These are phyloP conservation scores for Leishmania arabica DNA, from an alignment of 208 protist genomes.

Conservation along the genomic window DNA sequence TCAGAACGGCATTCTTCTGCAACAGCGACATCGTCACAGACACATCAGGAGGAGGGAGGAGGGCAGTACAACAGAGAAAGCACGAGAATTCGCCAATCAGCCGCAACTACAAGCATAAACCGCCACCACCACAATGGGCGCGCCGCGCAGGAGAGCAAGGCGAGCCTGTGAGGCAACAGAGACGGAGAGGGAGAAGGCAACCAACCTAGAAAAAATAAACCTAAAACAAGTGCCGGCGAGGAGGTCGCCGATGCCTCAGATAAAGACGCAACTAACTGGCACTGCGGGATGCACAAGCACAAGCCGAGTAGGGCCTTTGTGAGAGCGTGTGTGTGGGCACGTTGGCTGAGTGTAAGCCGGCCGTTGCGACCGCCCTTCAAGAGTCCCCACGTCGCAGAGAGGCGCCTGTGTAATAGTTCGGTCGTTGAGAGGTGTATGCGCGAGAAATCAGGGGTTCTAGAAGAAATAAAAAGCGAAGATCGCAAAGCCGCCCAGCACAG, in stretches of 20 bases:
- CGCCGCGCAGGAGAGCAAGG: not conserved
- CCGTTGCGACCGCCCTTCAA: not conserved
- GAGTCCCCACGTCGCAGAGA: not conserved
- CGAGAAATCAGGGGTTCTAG: not conserved
- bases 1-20: conserved; percentile 46
- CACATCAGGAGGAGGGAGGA: not conserved
- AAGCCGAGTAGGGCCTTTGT: not conserved
- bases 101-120: not conserved
- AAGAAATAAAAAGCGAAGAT: not conserved
- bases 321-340: not conserved
- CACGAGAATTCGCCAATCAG: not conserved
- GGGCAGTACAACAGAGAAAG: not conserved
- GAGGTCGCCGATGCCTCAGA: not conserved
- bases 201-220: not conserved
- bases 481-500: not conserved
- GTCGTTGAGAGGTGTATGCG: not conserved
- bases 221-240: not conserved
- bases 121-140: not conserved
- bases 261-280: not conserved
- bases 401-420: not conserved
- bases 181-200: not conserved
- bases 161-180: not conserved
- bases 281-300: not conserved
- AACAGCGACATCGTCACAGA: conserved; percentile 35
- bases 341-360: not conserved